Evolutionary conservation across 2,329 filamentous ascomycete genomes (phyloP).

Genomic region (Periglandula ipomoeae): DNA sequence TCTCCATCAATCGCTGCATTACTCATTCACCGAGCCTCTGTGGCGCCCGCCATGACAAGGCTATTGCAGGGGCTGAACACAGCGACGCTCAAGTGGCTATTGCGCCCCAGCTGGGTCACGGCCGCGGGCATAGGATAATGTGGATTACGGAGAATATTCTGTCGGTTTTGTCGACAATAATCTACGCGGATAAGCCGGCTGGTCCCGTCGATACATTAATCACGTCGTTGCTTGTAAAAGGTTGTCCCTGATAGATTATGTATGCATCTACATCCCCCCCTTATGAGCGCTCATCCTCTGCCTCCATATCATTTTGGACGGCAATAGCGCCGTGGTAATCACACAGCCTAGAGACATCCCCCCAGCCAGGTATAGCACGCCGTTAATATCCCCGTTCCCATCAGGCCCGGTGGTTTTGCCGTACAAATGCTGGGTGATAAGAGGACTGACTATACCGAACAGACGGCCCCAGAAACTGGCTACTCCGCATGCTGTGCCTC

Average conservation of each 20-base stretch:
- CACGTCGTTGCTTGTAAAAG: background rate
- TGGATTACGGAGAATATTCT: background rate
- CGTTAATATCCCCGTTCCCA: constrained; percentile 32
- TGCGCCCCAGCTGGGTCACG: too few species aligned
- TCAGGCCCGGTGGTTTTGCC: constrained; percentile 16
- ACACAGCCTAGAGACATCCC: constrained; percentile 44
- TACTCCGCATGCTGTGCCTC: constrained; percentile 47
- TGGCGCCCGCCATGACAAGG: too few species aligned
- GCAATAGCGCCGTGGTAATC: constrained; percentile 38
- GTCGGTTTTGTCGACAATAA: too few species aligned
- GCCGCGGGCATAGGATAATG: background rate
- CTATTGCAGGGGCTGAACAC: too few species aligned
- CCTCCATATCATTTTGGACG: constrained; percentile 27
- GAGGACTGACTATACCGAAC: constrained; percentile 47
- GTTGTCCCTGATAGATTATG: background rate
- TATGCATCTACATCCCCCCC: background rate
- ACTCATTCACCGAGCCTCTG: too few species aligned
- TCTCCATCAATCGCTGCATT: too few species aligned
- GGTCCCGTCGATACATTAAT: background rate
- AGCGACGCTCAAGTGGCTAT: too few species aligned
- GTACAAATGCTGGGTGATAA: constrained; percentile 41
- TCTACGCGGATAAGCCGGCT: background rate
- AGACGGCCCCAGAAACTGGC: constrained; percentile 50
- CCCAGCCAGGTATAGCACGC: constrained; percentile 46
- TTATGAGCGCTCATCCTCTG: constrained; percentile 20